These are phyloP conservation scores for Pythium dissotocum DNA, from an alignment of 352 stramenopile species.

Conservation along the genomic window DNA sequence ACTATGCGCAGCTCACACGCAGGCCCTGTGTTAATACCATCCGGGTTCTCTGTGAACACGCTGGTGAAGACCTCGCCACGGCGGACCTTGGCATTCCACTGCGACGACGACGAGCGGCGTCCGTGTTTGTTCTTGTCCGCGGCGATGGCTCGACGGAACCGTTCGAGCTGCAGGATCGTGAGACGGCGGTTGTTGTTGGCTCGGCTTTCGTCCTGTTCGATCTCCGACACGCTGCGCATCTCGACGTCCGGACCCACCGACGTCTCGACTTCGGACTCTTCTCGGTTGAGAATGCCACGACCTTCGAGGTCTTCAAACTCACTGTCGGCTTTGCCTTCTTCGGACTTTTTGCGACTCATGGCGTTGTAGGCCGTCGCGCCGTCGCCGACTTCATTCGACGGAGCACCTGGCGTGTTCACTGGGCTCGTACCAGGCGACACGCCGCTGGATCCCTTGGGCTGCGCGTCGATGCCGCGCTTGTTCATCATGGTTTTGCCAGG, in stretches of 20 bases:
- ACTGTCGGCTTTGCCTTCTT: neutral
- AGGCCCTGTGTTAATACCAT: conserved; percentile 1
- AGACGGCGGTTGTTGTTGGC: conserved; percentile 27
- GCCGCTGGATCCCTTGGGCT: neutral
- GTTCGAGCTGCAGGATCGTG: conserved; percentile 36
- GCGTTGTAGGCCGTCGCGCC: conserved; percentile 10
- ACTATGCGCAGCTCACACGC: conserved; percentile 48
- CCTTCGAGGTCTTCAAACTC: conserved; percentile 28
- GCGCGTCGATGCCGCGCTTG: neutral
- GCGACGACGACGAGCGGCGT: conserved; percentile 10
- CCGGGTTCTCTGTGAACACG: conserved; percentile 28
- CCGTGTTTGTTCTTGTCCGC: conserved; percentile 14
- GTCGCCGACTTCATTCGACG: conserved; percentile 13
- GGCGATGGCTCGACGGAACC: conserved; percentile 36
- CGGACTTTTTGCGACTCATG: neutral
- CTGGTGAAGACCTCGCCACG: conserved; percentile 33
- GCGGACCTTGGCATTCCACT: conserved; percentile 22
- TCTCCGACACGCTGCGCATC: conserved; percentile 24
- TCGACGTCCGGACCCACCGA: conserved; percentile 19
- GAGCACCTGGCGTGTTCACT: conserved; percentile 17
- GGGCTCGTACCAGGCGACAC: conserved; percentile 10
- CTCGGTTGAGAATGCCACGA: conserved; percentile 15
- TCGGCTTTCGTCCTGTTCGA: conserved; percentile 13
- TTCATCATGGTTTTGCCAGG: neutral
- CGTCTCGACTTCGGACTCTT: conserved; percentile 14